Evolutionary conservation across 768 basidiomycete genomes (phyloP).

Genomic region (Rossbeevera mucosa): DNA sequence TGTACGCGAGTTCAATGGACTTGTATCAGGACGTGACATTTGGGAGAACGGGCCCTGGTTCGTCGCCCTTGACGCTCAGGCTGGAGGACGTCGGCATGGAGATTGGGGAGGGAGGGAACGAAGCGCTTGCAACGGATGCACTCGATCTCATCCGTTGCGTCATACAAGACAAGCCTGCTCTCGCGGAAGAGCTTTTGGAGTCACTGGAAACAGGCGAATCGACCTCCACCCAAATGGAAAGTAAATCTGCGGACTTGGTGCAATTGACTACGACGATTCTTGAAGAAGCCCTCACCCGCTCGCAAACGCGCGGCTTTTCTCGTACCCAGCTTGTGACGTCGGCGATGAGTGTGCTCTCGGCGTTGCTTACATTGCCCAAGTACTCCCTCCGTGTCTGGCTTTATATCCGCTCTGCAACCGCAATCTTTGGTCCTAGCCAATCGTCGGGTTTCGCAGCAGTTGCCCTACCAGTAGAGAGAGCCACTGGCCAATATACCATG

Average conservation of each 20-base stretch:
- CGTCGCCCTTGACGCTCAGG: slow-evolving; percentile 41
- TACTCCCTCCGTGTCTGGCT: slow-evolving; percentile 87
- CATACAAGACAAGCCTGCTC: slow-evolving; percentile 62
- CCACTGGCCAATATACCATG: slow-evolving; percentile 74
- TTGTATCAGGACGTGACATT: slow-evolving; percentile 53
- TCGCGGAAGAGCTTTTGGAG: slow-evolving; percentile 63
- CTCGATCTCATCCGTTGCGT: slow-evolving; percentile 78
- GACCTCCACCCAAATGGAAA: slow-evolving; percentile 40
- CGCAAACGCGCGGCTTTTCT: slow-evolving; percentile 39
- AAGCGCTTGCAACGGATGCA: slow-evolving; percentile 62
- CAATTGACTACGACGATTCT: slow-evolving; percentile 78
- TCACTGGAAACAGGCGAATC: slow-evolving; percentile 46
- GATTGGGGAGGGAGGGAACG: slow-evolving; percentile 55
- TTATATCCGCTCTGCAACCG: slow-evolving; percentile 73
- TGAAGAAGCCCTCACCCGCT: slow-evolving; percentile 65
- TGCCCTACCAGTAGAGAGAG: slow-evolving; percentile 65
- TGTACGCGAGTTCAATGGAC: slow-evolving; percentile 36
- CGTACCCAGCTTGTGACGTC: slow-evolving; percentile 68
- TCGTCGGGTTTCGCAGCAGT: slow-evolving; percentile 53
- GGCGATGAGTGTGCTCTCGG: slow-evolving; percentile 75
- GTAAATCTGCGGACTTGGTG: slow-evolving; percentile 65
- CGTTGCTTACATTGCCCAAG: slow-evolving; percentile 65
- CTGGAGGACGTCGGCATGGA: slow-evolving; percentile 75
- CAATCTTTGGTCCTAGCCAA: slow-evolving; percentile 67
- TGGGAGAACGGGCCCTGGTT: slow-evolving; percentile 37